Base-by-base conservation (phyloP, 169 alveolate species). In the Cryptosporidium canis region DNA sequence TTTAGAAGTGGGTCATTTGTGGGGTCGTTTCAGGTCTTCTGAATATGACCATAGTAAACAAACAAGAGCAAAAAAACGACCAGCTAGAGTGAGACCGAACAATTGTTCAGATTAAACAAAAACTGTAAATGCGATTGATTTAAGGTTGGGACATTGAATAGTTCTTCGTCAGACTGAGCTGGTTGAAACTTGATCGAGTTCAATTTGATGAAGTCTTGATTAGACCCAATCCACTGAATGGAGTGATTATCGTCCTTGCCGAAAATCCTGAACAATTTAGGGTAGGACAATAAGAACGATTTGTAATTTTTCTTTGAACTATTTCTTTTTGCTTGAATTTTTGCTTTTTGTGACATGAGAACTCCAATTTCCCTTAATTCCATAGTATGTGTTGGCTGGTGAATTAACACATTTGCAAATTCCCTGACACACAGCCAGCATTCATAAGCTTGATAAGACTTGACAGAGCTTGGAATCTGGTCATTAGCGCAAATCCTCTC, bases 381-480 rank as follows among this genome's bases (percentile, higher is more conserved):
- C 87, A 77, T 77, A 35, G 72, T 77, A 41, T 77, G 72, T 41
- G 77, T 58, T 55, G 87, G 87, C 41, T 77, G 87, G 61, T 61
- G 70, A 35, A 77, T 24, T 14, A 77, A 41, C n/a, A 77, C 87
- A 77, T 27, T 77, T n/a, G 87, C 87, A 77, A 77, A 77, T 29
- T 77, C 87, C 18, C 87, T 77, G 5, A 77, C 87, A 58, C 87
- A 77, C 11, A 77, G 70, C 87, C 87, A 77, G 24, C 87, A 77
- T 58, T 77, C 87, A 61, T 56, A 77, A n/a, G 71, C 53, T 61
- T 77, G 87, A 27, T 56, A 61, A 39, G 87, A 56, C 31, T 63
- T 61, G 1, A 77, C 87, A 14, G 63, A 39, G 35, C 48, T 58
- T 1, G 87, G 87, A 43, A 77, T 61, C 14, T 77, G 61, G 21